Evolutionary conservation across 371 early-diverging fungal species (phyloP).

Genomic region (Rhizopus arrhizus): DNA sequence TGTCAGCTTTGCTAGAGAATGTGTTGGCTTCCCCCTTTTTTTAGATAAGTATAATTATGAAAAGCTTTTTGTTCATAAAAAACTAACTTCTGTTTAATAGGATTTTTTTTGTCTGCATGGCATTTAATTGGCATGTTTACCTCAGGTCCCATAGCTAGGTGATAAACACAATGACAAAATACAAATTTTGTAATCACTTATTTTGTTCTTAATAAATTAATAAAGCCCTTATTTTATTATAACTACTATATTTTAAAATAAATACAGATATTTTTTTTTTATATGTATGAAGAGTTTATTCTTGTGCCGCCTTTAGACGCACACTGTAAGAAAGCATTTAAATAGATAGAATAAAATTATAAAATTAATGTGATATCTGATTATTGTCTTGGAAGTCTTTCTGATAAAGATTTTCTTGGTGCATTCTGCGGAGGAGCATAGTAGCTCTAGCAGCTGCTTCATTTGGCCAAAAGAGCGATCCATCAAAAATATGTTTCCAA

Average conservation of each 20-base stretch:
- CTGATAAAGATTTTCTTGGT: too few species aligned
- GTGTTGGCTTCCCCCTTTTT: neutral
- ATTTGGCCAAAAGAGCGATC: too few species aligned
- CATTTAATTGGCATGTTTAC: conserved; percentile 1
- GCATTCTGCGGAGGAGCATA: too few species aligned
- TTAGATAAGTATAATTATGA: conserved; percentile 6
- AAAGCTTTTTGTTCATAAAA: conserved; percentile 6
- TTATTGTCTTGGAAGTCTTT: too few species aligned
- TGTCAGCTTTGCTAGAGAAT: conserved; percentile 3
- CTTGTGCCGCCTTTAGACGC: too few species aligned
- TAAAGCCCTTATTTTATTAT: conserved; percentile 3
- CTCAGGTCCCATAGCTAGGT: conserved; percentile 4
- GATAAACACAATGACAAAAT: neutral
- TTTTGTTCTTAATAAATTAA: conserved; percentile 5
- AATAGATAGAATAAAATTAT: too few species aligned
- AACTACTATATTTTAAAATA: conserved; percentile 1
- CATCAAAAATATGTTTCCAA: too few species aligned
- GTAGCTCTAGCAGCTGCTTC: too few species aligned
- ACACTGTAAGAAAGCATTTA: too few species aligned
- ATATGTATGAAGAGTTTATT: too few species aligned
- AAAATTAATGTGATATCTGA: too few species aligned
- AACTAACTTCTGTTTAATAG: conserved; percentile 6
- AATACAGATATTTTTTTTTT: conserved; percentile 4
- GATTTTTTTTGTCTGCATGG: conserved; percentile 1
- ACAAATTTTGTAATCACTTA: conserved; percentile 4